Percentiles rank a stretch among this genome's conserved stretches.
phyloP scores from a whole-genome alignment of 441 rosid genomes.

The Euphorbia celastroides region DNA sequence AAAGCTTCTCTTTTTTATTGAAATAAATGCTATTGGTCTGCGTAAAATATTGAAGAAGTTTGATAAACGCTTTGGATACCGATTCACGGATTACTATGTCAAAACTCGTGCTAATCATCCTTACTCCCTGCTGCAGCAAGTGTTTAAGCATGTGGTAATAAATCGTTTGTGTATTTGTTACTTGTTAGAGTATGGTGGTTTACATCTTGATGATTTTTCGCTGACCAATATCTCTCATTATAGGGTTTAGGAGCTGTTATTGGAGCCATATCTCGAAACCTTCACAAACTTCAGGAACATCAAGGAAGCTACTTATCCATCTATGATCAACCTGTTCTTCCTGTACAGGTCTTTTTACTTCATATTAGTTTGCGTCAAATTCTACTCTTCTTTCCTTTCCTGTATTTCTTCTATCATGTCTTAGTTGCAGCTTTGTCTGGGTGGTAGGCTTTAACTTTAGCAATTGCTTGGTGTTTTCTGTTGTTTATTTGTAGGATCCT shows the following conservation, averaged over 20 bases:
- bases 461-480: slow-evolving; percentile 13
- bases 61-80: slow-evolving; percentile 89
- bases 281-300: slow-evolving; percentile 93
- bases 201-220: slow-evolving; percentile 15
- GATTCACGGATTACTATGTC: slow-evolving; percentile 86
- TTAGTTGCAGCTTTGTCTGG: slow-evolving; percentile 5
- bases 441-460: slow-evolving; percentile 5
- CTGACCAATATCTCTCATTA: slow-evolving; percentile 16
- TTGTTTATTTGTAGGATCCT: slow-evolving; percentile 57
- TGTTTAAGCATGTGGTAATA: slow-evolving; percentile 96
- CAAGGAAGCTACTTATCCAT: slow-evolving; percentile 94
- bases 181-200: not conserved
- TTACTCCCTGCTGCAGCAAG: slow-evolving; percentile 97
- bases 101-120: slow-evolving; percentile 98
- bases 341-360: slow-evolving; percentile 54
- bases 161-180: slow-evolving; percentile 1
- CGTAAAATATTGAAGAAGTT: slow-evolving; percentile 95
- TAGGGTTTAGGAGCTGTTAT: slow-evolving; percentile 98
- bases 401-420: not conserved
- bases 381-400: not conserved
- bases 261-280: slow-evolving; percentile 96
- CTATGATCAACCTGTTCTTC: slow-evolving; percentile 86
- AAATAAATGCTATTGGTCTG: slow-evolving; percentile 85
- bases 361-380: slow-evolving; percentile 5
- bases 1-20: slow-evolving; percentile 79